A percentile compares a stretch with the other conserved stretches of the same genome.
Evolutionary conservation across 2,329 filamentous ascomycete genomes (phyloP).

Genomic region (Diplocarpon mali): DNA sequence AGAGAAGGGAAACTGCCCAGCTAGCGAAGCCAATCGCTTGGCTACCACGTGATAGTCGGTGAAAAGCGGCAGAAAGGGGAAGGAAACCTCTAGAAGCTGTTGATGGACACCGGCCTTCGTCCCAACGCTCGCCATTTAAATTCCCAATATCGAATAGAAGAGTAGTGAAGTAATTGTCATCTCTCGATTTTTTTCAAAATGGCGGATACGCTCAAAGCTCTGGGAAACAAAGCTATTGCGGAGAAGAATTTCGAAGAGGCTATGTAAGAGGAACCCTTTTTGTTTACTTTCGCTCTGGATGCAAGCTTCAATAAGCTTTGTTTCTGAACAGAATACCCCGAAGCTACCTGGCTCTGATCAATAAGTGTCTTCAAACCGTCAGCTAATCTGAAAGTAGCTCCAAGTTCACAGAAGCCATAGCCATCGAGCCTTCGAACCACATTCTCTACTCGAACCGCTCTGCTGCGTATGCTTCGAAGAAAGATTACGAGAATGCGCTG

Average conservation of each 20-base stretch:
- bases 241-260: constrained; percentile 95
- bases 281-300: constrained; percentile 12
- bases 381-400: constrained; percentile 44
- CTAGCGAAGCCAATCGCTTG: neutral
- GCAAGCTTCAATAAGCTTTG: neutral
- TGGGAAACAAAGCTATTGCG: constrained; percentile 97
- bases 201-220: constrained; percentile 79
- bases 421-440: constrained; percentile 78
- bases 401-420: constrained; percentile 91
- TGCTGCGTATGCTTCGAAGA: constrained; percentile 76
- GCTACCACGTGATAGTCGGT: neutral
- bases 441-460: constrained; percentile 98
- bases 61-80: neutral
- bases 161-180: neutral
- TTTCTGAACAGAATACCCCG: too few species aligned
- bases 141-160: neutral
- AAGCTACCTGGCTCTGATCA: too few species aligned
- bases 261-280: constrained; percentile 53
- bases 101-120: neutral
- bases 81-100: constrained; percentile 2
- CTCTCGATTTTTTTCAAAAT: constrained; percentile 13
- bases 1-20: too few species aligned
- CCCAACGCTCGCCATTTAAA: neutral
- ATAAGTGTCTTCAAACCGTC: too few species aligned
- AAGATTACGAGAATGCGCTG: constrained; percentile 74